Conservation (phyloP, 2,329 filamentous ascomycete genomes). For the Reticulascus tulasneorum region DNA sequence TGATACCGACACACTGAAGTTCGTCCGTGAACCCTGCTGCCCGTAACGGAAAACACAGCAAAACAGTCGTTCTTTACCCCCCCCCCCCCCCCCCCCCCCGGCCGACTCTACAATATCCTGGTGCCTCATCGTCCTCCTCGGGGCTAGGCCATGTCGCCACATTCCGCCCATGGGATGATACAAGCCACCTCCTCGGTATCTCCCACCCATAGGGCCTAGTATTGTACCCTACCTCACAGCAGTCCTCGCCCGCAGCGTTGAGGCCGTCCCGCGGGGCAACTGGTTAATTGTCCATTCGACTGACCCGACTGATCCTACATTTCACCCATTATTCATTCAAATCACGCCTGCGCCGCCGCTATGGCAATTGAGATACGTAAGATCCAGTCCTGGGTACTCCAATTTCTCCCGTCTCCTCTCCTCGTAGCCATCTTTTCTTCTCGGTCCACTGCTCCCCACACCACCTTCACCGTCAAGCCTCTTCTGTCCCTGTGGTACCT, state of each 20-base stretch:
- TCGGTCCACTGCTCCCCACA: slow-evolving; percentile 13
- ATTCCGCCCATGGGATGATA: slow-evolving; percentile 26
- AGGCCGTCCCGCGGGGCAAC: no score
- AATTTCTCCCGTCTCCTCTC: background rate
- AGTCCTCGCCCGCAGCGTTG: no score
- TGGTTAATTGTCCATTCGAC: no score
- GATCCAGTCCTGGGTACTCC: no score
- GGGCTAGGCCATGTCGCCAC: slow-evolving; percentile 16
- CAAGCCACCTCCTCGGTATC: slow-evolving; percentile 32
- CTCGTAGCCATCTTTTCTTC: slow-evolving; percentile 2
- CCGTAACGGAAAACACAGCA: background rate
- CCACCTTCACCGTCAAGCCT: slow-evolving; percentile 9
- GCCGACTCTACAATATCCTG: slow-evolving; percentile 3
- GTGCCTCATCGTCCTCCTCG: slow-evolving; percentile 11
- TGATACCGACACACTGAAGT: slow-evolving; percentile 16
- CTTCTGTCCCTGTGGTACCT: slow-evolving; percentile 2
- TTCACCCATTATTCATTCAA: no score
- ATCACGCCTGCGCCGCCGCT: no score
- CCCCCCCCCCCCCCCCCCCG: slow-evolving; percentile 1
- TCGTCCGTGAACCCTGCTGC: slow-evolving; percentile 17
- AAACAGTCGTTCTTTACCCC: slow-evolving; percentile 7
- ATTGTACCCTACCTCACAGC: background rate
- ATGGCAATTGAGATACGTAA: no score
- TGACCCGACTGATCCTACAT: no score
- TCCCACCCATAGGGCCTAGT: background rate